Conservation (phyloP, 208 protist genomes). For the Angomonas deanei region DNA sequence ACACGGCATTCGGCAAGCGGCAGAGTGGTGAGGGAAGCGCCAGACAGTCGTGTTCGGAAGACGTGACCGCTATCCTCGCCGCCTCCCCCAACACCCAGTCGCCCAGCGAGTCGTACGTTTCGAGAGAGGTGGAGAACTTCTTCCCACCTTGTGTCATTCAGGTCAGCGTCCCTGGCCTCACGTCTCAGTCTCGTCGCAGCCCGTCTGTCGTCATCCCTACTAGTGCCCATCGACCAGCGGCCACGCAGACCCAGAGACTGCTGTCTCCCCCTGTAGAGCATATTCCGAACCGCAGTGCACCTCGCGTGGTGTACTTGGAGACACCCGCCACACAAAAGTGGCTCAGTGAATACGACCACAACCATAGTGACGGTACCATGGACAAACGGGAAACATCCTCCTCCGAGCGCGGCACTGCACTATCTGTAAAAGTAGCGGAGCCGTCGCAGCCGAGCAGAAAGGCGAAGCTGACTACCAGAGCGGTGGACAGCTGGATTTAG, state of each 20-base stretch:
- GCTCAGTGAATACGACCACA: too few relatives aligned
- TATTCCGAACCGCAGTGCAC: neutral
- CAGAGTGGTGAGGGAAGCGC: neutral
- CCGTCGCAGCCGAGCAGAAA: too few relatives aligned
- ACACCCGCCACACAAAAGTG: too few relatives aligned
- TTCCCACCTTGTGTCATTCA: neutral
- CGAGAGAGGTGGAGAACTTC: neutral
- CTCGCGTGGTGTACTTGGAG: too few relatives aligned
- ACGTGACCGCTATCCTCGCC: neutral
- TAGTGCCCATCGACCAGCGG: too few relatives aligned
- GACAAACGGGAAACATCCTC: neutral
- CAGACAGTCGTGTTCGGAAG: neutral
- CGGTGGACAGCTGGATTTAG: conserved; percentile 9
- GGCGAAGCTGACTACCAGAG: neutral
- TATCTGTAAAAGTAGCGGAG: too few relatives aligned
- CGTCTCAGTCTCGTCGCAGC: neutral
- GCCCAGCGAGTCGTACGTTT: neutral
- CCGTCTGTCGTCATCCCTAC: neutral
- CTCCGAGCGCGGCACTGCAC: neutral
- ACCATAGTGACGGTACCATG: neutral
- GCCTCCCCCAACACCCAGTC: neutral
- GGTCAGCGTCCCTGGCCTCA: neutral
- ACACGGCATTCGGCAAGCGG: neutral
- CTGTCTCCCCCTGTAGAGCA: neutral
- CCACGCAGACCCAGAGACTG: neutral